Evolutionary conservation across 176 grass and related monocot genomes (phyloP).

Genomic region (Carex pumila): DNA sequence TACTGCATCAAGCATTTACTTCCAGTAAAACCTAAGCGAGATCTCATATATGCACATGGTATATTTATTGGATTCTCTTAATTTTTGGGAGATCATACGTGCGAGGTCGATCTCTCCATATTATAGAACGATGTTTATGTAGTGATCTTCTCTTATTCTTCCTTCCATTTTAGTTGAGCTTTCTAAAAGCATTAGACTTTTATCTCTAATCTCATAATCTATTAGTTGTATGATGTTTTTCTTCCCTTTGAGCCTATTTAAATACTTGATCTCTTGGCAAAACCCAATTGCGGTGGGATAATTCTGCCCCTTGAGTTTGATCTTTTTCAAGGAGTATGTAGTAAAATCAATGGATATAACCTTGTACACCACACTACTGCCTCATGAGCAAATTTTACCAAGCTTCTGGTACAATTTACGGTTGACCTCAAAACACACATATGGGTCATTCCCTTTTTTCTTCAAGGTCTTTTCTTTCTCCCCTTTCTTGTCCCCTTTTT

Average conservation of each 20-base stretch:
- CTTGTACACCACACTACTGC: conserved; percentile 94
- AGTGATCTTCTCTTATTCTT: conserved; percentile 72
- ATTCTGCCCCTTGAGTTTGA: conserved; percentile 83
- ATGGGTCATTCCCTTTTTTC: conserved; percentile 52
- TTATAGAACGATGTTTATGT: conserved; percentile 90
- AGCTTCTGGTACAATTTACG: conserved; percentile 94
- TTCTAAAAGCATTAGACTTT: conserved; percentile 59
- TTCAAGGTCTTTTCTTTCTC: conserved; percentile 53
- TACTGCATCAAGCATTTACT: conserved; percentile 99
- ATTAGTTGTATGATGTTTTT: conserved; percentile 87
- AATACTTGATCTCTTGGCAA: conserved; percentile 87
- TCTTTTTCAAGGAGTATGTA: conserved; percentile 91
- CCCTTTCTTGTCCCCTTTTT: conserved; percentile 35
- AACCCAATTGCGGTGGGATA: conserved; percentile 85
- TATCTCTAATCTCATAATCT: conserved; percentile 91
- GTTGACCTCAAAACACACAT: conserved; percentile 80
- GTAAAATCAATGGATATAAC: conserved; percentile 67
- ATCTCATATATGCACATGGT: conserved; percentile 73
- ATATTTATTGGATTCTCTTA: conserved; percentile 45
- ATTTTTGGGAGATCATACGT: conserved; percentile 84
- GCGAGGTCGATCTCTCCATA: conserved; percentile 96
- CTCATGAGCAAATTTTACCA: conserved; percentile 87
- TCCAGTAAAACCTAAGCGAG: conserved; percentile 97
- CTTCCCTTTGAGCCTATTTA: conserved; percentile 87
- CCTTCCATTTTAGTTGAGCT: conserved; percentile 38